Conservation (phyloP, 495 filamentous ascomycete genomes). For the Neurospora sp. region DNA sequence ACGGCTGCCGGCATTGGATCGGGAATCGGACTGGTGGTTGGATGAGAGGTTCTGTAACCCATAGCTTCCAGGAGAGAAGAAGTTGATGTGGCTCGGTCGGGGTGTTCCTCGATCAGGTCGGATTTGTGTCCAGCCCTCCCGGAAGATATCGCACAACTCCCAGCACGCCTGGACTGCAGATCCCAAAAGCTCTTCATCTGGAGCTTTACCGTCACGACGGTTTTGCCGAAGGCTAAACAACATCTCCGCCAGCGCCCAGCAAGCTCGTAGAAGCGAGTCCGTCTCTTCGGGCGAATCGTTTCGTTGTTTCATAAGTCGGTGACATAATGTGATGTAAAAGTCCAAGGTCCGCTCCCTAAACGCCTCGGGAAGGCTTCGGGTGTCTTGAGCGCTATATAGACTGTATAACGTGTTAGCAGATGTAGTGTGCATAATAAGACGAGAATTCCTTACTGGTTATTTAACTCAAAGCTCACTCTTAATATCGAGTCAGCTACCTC, state of each 20-base stretch:
- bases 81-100: constrained; percentile 66
- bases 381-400: constrained; percentile 81
- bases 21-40: constrained; percentile 20
- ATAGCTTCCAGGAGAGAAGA: constrained; percentile 32
- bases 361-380: constrained; percentile 66
- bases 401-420: constrained; percentile 20
- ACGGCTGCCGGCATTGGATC: constrained; percentile 29
- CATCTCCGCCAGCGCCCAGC: constrained; percentile 89
- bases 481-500: constrained; percentile 75
- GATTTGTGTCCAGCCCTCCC: constrained; percentile 86
- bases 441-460: constrained; percentile 55
- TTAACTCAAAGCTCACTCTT: constrained; percentile 85
- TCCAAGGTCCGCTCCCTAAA: constrained; percentile 85
- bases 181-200: constrained; percentile 74
- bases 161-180: constrained; percentile 88
- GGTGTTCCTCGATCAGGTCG: constrained; percentile 82
- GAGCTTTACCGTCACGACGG: constrained; percentile 55
- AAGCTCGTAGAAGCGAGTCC: constrained; percentile 72
- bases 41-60: constrained; percentile 9
- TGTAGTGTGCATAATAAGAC: not conserved
- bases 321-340: constrained; percentile 88
- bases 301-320: constrained; percentile 88
- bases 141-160: constrained; percentile 90
- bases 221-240: constrained; percentile 85
- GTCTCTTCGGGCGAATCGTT: constrained; percentile 66